A percentile compares a stretch with the other conserved stretches of the same genome.
Conservation (phyloP, 108 stramenopile species). For the Aurantiochytrium sp. region DNA sequence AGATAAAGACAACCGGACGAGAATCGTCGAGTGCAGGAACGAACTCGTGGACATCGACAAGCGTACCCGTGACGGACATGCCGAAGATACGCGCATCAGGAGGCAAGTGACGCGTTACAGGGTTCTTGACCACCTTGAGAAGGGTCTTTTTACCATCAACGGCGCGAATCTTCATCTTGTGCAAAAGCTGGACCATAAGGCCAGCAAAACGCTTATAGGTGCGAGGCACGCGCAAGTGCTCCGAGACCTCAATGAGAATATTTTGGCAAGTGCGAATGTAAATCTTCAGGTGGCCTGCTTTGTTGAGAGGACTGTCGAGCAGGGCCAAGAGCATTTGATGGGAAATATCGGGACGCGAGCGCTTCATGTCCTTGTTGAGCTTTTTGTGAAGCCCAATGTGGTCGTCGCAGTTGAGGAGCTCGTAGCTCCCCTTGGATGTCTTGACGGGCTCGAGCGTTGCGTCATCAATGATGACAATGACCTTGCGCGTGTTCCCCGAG, state of each 20-base stretch:
- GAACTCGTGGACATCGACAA: slow-evolving; percentile 73
- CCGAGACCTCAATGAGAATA: slow-evolving; percentile 90
- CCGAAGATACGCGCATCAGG: slow-evolving; percentile 77
- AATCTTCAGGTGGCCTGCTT: slow-evolving; percentile 79
- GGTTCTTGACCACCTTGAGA: slow-evolving; percentile 95
- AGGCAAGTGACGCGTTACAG: slow-evolving; percentile 85
- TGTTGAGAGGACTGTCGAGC: slow-evolving; percentile 93
- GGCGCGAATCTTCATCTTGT: slow-evolving; percentile 98
- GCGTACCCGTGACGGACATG: slow-evolving; percentile 52
- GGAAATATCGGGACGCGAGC: slow-evolving; percentile 89
- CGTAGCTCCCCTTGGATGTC: slow-evolving; percentile 67
- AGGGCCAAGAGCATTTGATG: slow-evolving; percentile 94
- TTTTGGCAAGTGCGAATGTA: slow-evolving; percentile 81
- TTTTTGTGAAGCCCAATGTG: slow-evolving; percentile 63
- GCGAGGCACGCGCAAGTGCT: slow-evolving; percentile 81
- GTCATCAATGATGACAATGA: slow-evolving; percentile 69
- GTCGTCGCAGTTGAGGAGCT: slow-evolving; percentile 89
- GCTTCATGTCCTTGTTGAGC: slow-evolving; percentile 77
- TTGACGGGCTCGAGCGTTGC: slow-evolving; percentile 94
- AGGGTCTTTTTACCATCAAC: slow-evolving; percentile 66
- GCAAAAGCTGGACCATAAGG: slow-evolving; percentile 84
- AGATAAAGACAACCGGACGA: slow-evolving; percentile 75
- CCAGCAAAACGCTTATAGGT: slow-evolving; percentile 86
- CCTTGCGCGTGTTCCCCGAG: not conserved
- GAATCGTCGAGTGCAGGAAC: slow-evolving; percentile 64